Percentiles rank a stretch among this genome's conserved stretches.
These are phyloP conservation scores for Elasticomyces elasticus DNA, from an alignment of 495 filamentous ascomycete genomes.

Conservation along the genomic window DNA sequence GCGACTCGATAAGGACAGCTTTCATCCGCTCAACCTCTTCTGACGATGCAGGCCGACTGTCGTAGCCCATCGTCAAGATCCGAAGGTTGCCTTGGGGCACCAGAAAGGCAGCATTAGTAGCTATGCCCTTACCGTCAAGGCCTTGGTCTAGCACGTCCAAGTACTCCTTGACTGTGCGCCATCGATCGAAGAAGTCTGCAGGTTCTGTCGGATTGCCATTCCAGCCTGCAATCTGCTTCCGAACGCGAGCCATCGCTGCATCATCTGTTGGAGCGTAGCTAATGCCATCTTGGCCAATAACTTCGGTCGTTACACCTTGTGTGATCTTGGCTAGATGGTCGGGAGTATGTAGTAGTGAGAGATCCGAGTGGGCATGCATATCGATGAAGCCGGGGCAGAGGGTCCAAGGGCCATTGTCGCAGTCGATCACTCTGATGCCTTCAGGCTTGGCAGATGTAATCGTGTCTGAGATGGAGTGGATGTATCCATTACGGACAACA, in stretches of 20 bases:
- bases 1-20: neutral
- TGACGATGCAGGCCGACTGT: neutral
- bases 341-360: constrained; percentile 12
- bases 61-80: constrained; percentile 11
- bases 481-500: constrained; percentile 3
- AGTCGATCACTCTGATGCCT: constrained; percentile 8
- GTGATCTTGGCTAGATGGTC: constrained; percentile 15
- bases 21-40: constrained; percentile 10
- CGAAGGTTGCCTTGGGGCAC: constrained; percentile 17
- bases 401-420: constrained; percentile 5
- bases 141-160: constrained; percentile 10
- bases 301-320: constrained; percentile 11
- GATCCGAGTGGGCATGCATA: constrained; percentile 18
- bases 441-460: neutral
- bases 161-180: constrained; percentile 11
- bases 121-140: constrained; percentile 8
- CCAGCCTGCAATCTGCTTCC: constrained; percentile 16
- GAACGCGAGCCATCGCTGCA: constrained; percentile 8
- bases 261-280: constrained; percentile 10
- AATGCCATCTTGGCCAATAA: constrained; percentile 17
- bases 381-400: constrained; percentile 18
- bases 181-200: constrained; percentile 9
- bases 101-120: constrained; percentile 15
- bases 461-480: neutral
- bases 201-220: constrained; percentile 13